Evolutionary conservation across 805 yeast species (phyloP).

Genomic region (Candida morakotiae): DNA sequence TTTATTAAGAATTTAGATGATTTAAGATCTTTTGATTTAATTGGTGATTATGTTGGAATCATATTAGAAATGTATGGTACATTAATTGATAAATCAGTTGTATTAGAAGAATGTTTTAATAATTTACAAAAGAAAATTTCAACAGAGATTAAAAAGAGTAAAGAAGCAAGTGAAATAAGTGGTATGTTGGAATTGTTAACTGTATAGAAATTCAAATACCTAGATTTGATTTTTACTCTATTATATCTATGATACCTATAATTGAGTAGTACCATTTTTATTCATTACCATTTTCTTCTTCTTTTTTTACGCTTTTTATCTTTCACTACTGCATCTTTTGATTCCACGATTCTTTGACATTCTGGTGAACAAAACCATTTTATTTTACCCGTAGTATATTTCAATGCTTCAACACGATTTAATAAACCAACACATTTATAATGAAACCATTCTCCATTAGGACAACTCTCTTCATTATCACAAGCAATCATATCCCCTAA

Average conservation of each 20-base stretch:
- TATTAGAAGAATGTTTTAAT: slow-evolving; percentile 67
- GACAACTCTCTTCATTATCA: slow-evolving; percentile 54
- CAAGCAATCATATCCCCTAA: slow-evolving; percentile 97
- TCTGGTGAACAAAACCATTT: slow-evolving; percentile 39
- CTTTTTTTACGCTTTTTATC: slow-evolving; percentile 13
- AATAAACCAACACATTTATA: slow-evolving; percentile 41
- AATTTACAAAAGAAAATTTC: slow-evolving; percentile 59
- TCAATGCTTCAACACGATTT: slow-evolving; percentile 33
- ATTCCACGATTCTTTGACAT: slow-evolving; percentile 20
- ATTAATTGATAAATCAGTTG: slow-evolving; percentile 69
- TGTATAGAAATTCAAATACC: slow-evolving; percentile 23
- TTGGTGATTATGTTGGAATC: slow-evolving; percentile 66
- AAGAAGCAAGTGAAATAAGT: slow-evolving; percentile 82
- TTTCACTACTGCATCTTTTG: slow-evolving; percentile 3
- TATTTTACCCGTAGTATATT: slow-evolving; percentile 28
- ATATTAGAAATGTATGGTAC: slow-evolving; percentile 72
- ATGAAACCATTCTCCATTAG: slow-evolving; percentile 45
- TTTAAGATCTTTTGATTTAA: slow-evolving; percentile 59
- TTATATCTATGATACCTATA: not conserved
- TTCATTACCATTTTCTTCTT: slow-evolving; percentile 14
- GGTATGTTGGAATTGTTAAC: slow-evolving; percentile 92
- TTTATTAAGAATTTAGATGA: slow-evolving; percentile 73
- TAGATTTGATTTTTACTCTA: no score
- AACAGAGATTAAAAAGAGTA: slow-evolving; percentile 70
- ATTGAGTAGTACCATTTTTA: no score